These are phyloP conservation scores for Verbascum thapsus DNA, from an alignment of 257 asterid genomes.

Conservation along the genomic window DNA sequence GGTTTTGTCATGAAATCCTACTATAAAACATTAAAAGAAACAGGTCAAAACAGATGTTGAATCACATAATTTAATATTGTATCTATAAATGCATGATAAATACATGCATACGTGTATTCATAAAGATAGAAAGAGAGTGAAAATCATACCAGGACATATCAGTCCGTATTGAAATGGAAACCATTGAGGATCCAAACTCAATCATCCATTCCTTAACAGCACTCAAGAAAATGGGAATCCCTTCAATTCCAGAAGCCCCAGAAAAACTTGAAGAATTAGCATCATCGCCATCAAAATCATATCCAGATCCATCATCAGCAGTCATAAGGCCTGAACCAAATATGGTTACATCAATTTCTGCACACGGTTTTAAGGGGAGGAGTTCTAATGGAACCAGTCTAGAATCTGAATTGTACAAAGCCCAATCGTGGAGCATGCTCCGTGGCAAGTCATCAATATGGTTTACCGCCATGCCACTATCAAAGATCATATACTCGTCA, in stretches of 20 bases:
- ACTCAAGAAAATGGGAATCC: slow-evolving; percentile 80
- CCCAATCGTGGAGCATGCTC: slow-evolving; percentile 90
- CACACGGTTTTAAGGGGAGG: slow-evolving; percentile 91
- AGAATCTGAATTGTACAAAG: slow-evolving; percentile 89
- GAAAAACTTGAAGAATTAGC: slow-evolving; percentile 57
- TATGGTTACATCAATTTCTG: slow-evolving; percentile 81
- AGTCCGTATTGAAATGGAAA: slow-evolving; percentile 80
- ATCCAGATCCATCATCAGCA: slow-evolving; percentile 94
- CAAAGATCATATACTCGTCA: slow-evolving; percentile 86
- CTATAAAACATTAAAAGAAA: slow-evolving; percentile 12
- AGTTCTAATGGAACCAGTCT: slow-evolving; percentile 87
- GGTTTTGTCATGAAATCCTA: neutral
- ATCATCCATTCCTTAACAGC: slow-evolving; percentile 95
- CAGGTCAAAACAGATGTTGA: neutral
- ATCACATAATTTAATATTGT: no score
- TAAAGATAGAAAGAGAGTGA: slow-evolving; percentile 16
- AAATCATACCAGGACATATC: slow-evolving; percentile 84
- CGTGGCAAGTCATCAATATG: slow-evolving; percentile 70
- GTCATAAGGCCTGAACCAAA: slow-evolving; percentile 91
- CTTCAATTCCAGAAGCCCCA: slow-evolving; percentile 55
- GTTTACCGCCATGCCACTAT: slow-evolving; percentile 53
- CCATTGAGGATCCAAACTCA: slow-evolving; percentile 84
- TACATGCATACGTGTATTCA: neutral
- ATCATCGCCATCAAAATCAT: slow-evolving; percentile 64
- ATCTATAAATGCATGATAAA: neutral